Evolutionary conservation across 176 grass and related monocot genomes (phyloP), one percentile per base, ranked within the genome.

Genomic region (Ensete glaucum): DNA sequence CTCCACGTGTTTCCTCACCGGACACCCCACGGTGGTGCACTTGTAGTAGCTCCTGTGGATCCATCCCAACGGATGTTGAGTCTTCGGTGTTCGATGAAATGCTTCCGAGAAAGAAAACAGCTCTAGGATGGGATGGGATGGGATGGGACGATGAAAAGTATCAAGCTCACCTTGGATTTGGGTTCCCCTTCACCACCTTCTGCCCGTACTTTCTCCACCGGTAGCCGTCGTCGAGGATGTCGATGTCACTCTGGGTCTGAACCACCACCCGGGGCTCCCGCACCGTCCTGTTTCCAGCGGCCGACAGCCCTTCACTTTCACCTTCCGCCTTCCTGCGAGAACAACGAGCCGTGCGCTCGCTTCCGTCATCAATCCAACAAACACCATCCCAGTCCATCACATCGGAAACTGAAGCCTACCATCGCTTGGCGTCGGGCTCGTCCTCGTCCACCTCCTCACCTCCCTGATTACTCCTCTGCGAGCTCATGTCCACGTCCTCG

Each of bases 1-100:
- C 75, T 77, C 75, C 19, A 77, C 75, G 25, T 77, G 75, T 16
- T 77, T 77, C 75, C 75, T 77, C 75, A 77, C 75, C 6, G 75
- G 75, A 22, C 75, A 77, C 1, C 75, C 75, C 58, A 17, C 9
- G 43, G 75, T 77, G 3, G 75, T 77, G 75, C 75, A 77, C 16
- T 77, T 77, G 75, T 77, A 77, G 75, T 77, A 77, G 15, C 75
- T 77, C 75, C 75, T 77, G 8, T 77, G 15, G n/a, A n/a, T n/a
- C n/a, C 21, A 77, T 53, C 60, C 1, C 12, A 52, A 64, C 6
- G 66, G 12, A n/a, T 11, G 9, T 16, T 62, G 24, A 64, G 59
- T 9, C 34, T 43, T 43, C 5, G 4, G 23, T 9, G 24, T 55
- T 2, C 16, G 50, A 52, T 11, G 52, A 54, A 73, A 21, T 11